Evolutionary conservation across 2,329 filamentous ascomycete genomes (phyloP).

Genomic region (Herpomyces periplanetae): DNA sequence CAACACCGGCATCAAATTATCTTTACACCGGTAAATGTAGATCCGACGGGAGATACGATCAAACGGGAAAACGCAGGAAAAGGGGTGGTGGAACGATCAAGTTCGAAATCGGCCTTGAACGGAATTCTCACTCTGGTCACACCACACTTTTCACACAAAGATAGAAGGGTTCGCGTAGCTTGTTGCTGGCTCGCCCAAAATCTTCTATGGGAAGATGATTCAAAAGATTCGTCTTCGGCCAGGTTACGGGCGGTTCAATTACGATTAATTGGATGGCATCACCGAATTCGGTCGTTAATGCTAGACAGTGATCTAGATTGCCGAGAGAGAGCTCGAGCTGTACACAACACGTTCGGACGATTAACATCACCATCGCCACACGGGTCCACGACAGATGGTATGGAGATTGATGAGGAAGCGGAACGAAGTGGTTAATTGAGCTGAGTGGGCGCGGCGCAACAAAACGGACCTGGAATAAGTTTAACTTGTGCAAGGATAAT

Average conservation of each 20-base stretch:
- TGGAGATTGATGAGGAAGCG: too few species aligned
- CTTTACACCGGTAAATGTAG: slow-evolving; percentile 32
- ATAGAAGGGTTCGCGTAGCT: slow-evolving; percentile 30
- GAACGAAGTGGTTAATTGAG: too few species aligned
- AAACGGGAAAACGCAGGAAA: too few species aligned
- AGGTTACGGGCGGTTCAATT: slow-evolving; percentile 25
- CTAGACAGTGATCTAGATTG: slow-evolving; percentile 42
- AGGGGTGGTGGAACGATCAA: too few species aligned
- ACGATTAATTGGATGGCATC: slow-evolving; percentile 25
- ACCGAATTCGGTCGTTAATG: slow-evolving; percentile 20
- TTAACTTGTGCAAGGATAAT: too few species aligned
- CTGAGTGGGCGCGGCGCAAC: too few species aligned
- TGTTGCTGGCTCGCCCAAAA: slow-evolving; percentile 58
- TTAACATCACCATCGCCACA: too few species aligned
- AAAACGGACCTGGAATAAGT: too few species aligned
- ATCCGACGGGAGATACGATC: too few species aligned
- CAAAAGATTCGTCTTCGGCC: slow-evolving; percentile 21
- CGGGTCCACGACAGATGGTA: too few species aligned
- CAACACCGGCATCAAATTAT: slow-evolving; percentile 39
- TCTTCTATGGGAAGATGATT: slow-evolving; percentile 42
- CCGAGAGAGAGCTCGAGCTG: slow-evolving; percentile 40
- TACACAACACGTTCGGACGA: too few species aligned
- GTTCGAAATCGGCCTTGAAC: too few species aligned
- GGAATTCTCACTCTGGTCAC: slow-evolving; percentile 32
- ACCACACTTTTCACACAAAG: slow-evolving; percentile 28